These are phyloP conservation scores for Erodium texanum DNA, from an alignment of 441 rosid genomes.

Conservation along the genomic window DNA sequence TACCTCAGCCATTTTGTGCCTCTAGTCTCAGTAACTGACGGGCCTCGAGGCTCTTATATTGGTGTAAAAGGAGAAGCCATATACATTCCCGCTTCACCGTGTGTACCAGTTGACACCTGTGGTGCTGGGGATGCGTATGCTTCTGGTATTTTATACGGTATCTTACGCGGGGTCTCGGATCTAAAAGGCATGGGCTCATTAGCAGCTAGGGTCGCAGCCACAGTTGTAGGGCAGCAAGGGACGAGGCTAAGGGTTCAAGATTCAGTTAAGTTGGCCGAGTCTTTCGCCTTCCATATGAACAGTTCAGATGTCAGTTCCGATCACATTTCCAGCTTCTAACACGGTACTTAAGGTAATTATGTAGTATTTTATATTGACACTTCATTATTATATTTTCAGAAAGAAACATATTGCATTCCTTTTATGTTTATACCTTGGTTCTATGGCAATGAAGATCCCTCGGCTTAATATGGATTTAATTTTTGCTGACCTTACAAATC, in stretches of 20 bases:
- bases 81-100: constrained; percentile 72
- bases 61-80: constrained; percentile 93
- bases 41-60: constrained; percentile 80
- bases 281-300: constrained; percentile 41
- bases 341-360: constrained; percentile 11
- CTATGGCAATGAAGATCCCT: background rate
- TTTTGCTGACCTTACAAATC: too few species aligned
- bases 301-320: constrained; percentile 54
- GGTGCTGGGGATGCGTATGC: constrained; percentile 97
- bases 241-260: constrained; percentile 78
- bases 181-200: constrained; percentile 70
- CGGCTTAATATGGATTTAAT: too few species aligned
- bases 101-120: constrained; percentile 72
- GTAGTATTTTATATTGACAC: too few species aligned
- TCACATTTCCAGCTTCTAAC: constrained; percentile 49
- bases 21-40: constrained; percentile 78
- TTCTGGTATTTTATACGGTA: constrained; percentile 75
- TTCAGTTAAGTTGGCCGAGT: constrained; percentile 54
- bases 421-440: background rate
- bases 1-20: constrained; percentile 92
- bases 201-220: constrained; percentile 85
- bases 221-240: constrained; percentile 83
- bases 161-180: constrained; percentile 62
- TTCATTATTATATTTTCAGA: too few species aligned
- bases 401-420: background rate